Evolutionary conservation across 805 yeast genomes (phyloP), one percentile per base, ranked within the genome.

Genomic region (Nakazawaea laoshanensis): DNA sequence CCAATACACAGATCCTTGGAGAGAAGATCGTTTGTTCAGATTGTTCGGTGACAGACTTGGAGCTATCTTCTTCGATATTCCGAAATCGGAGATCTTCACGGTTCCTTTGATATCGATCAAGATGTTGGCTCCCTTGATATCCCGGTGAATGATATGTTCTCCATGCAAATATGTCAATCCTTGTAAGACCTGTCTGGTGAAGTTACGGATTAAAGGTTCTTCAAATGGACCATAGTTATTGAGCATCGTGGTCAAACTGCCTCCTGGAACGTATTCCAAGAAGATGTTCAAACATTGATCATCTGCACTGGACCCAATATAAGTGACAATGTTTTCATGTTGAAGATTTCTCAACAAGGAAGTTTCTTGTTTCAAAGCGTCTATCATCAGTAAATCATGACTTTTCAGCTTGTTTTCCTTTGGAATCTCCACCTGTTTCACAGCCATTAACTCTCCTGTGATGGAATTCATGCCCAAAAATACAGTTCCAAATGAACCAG

Each of bases 1-100:
- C 97, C 98, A 92, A 50, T 80, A 92, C 0, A 89, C 87, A 0
- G 95, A 85, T 0, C 98, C 98, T 55, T 89, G 96, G 33, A 86
- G 59, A 0, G 95, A 86, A 2, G 84, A 88, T 27, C 96, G 70
- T 42, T 71, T 73, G 27, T 56, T 55, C 65, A 9, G 66, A 67
- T 9, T 16, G 24, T 6, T 8, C 30, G 13, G 30, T 29, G 5
- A 29, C 21, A 9, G 21, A 4, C 42, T 42, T 10, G 47, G 31
- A 4, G 41, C 34, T 6, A 77, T 57, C 38, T 75, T 76, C 33
- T 71, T 68, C 17, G 78, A 70, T n/a, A 76, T 74, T 2, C 83
- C 83, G 50, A 75, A 75, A 48, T 75, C 83, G 37, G 77, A 68
- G 37, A 75, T 70, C 41, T 75, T 77, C 11, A 77, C 84, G 1